Evolutionary conservation across 2,329 filamentous ascomycete species (phyloP).

Genomic region (Epichloe glyceriae): DNA sequence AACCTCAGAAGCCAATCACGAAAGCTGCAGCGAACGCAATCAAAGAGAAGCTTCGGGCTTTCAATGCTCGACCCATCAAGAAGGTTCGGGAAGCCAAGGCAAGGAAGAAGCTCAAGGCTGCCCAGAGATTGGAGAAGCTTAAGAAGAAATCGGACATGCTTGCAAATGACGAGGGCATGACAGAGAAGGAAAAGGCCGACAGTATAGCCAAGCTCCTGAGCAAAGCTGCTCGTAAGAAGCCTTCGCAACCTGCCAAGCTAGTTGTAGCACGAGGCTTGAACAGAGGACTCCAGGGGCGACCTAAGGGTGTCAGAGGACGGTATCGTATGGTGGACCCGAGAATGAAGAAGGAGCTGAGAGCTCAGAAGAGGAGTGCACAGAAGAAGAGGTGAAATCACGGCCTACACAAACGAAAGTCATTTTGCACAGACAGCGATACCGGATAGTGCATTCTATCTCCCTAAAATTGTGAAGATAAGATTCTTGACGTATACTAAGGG

Average conservation of each 20-base stretch:
- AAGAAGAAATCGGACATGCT: constrained; percentile 93
- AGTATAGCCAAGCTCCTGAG: constrained; percentile 71
- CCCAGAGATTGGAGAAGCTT: constrained; percentile 81
- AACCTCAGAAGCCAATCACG: constrained; percentile 74
- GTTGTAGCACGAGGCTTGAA: constrained; percentile 81
- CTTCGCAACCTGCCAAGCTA: constrained; percentile 68
- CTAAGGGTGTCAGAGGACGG: constrained; percentile 83
- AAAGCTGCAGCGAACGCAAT: constrained; percentile 84
- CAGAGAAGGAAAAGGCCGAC: constrained; percentile 88
- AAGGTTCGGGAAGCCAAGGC: constrained; percentile 96
- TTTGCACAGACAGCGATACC: constrained; percentile 3
- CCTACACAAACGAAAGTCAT: background rate
- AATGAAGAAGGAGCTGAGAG: constrained; percentile 92
- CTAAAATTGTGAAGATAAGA: background rate
- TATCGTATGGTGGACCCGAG: constrained; percentile 95
- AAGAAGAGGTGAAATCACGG: constrained; percentile 26
- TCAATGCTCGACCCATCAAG: constrained; percentile 96
- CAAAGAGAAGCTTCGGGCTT: constrained; percentile 82
- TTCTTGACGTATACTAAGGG: background rate
- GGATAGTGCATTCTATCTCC: background rate
- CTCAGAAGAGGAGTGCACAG: constrained; percentile 66
- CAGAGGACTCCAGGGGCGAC: constrained; percentile 72
- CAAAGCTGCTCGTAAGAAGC: constrained; percentile 76
- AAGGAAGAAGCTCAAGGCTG: constrained; percentile 92
- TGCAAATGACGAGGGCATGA: constrained; percentile 80